Base-by-base conservation (phyloP, 2,329 filamentous ascomycete species). In the Fusarium hainanense region DNA sequence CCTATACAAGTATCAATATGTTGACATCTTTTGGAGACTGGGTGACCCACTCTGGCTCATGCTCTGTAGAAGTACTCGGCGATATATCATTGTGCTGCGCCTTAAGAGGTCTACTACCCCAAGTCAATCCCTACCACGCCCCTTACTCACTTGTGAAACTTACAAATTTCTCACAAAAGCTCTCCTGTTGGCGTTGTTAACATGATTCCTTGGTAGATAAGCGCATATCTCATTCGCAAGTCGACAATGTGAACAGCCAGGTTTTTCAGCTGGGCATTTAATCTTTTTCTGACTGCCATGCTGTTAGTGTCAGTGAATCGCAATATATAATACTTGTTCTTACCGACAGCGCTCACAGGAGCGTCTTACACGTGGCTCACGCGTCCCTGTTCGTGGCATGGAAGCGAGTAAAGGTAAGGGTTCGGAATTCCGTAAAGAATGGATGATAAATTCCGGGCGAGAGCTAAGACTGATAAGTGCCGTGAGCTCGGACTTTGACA, bases 181-280 rank as follows among this genome's bases (percentile, higher is more conserved):
- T 27, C 25, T 43, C 2, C 58, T 16, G 7, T 10, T 47, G 18
- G 34, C 20, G 40, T 23, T 50, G 14, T 50, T 54, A 3, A 46
- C 40, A 12, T 64, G 61, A 11, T 65, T 70, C 1, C 68, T 48
- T 3, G 72, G 72, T 2, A 74, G 72, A 54, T 74, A 74, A 2
- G 66, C 48, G 14, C 72, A 74, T 0, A 58, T 50, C 18, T 71
- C 63, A 14, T 63, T 62, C 3, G 71, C 65, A 2, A 69, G 57
- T 8, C 55, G 58, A 27, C 72, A 74, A 42, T 72, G 71, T 4
- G 72, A 73, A 44, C 72, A 74, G 0, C 21, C 56, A 1, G 72
- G 72, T 30, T 74, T 74, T 48, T 74, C 72, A 25, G 72, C 68
- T 5, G 72, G 70, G 13, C 72, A 74, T 48, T 74, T 74, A 2